Evolutionary conservation across 306 rosid species (phyloP).

Genomic region (Arachis hypogaea): DNA sequence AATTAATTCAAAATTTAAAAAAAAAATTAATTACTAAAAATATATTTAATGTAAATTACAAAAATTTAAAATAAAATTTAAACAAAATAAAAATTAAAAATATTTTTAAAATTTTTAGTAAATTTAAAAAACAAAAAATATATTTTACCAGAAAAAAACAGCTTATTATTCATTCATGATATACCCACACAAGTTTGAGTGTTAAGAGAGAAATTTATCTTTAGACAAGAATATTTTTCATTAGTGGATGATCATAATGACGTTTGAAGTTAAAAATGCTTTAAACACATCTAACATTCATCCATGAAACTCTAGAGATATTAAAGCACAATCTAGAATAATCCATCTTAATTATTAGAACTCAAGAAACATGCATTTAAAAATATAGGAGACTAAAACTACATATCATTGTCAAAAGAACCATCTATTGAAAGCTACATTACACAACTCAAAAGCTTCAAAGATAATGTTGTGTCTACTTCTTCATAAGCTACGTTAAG

Average conservation of each 20-base stretch:
- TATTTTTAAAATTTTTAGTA: no score
- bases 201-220: neutral
- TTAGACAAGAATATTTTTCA: neutral
- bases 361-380: constrained; percentile 7
- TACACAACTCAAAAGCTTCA: constrained; percentile 2
- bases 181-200: neutral
- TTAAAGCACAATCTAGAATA: neutral
- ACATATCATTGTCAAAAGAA: constrained; percentile 3
- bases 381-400: neutral
- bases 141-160: no score
- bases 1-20: no score
- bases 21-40: no score
- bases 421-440: neutral
- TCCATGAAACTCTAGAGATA: neutral
- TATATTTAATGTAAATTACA: no score
- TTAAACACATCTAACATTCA: constrained; percentile 4
- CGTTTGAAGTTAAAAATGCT: constrained; percentile 3
- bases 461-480: neutral
- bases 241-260: neutral
- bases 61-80: no score
- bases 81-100: no score
- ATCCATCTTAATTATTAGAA: neutral
- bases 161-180: neutral
- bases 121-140: no score
- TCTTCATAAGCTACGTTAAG: neutral